A percentile compares a stretch with the other conserved stretches of the same genome.
These are phyloP conservation scores for Dovyalis caffra DNA, from an alignment of 345 rosid species.

Conservation along the genomic window DNA sequence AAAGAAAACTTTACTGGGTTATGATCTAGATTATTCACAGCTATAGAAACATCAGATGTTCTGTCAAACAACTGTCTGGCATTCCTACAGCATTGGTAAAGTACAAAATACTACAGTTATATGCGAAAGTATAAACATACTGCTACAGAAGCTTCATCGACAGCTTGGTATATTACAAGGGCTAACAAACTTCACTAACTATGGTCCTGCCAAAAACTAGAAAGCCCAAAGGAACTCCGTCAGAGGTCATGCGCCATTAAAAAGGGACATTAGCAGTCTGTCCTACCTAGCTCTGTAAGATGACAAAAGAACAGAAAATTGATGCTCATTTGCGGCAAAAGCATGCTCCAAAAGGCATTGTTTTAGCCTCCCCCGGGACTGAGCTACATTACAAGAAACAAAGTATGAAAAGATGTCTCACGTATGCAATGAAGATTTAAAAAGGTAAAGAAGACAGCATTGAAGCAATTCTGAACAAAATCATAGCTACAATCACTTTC, in stretches of 20 bases:
- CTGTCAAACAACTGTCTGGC: neutral
- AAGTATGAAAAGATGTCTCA: neutral
- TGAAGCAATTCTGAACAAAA: neutral
- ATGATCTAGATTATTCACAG: neutral
- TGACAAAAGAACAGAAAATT: neutral
- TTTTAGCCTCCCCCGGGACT: neutral
- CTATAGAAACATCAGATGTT: neutral
- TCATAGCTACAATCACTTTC: neutral
- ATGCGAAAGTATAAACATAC: neutral
- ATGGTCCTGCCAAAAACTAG: constrained; percentile 12
- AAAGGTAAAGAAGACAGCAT: neutral
- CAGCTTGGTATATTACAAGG: too few relatives aligned
- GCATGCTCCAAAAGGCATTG: neutral
- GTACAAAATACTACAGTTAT: neutral
- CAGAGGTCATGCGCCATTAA: neutral
- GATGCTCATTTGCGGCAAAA: neutral
- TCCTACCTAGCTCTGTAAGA: neutral
- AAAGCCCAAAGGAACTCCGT: neutral
- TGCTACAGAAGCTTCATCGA: neutral
- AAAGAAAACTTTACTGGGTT: neutral
- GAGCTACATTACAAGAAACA: neutral
- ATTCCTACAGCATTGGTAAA: neutral
- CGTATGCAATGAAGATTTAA: neutral
- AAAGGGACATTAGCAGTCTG: neutral
- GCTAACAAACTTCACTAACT: neutral